Percentiles rank a stretch among this genome's conserved stretches.
Evolutionary conservation across 2,329 filamentous ascomycete genomes (phyloP).

Genomic region (Trichoderma sp.): DNA sequence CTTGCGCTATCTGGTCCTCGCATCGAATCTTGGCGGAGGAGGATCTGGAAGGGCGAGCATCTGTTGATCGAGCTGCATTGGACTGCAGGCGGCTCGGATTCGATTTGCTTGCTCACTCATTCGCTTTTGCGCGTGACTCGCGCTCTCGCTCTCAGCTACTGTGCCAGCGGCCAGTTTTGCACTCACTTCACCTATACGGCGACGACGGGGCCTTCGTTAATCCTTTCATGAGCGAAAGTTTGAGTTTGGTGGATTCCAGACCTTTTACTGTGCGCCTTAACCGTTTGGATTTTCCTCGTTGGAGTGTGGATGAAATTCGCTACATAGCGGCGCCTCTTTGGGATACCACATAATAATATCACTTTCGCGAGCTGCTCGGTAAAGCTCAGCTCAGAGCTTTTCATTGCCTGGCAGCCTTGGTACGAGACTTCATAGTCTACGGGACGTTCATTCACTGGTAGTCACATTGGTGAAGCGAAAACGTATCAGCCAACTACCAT

Average conservation of each 20-base stretch:
- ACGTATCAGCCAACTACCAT: background rate
- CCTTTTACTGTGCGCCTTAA: background rate
- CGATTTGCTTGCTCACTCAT: conserved; percentile 7
- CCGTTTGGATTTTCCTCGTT: background rate
- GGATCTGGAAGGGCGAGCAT: conserved; percentile 10
- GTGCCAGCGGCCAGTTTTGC: conserved; percentile 2
- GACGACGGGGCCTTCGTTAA: background rate
- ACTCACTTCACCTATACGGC: background rate
- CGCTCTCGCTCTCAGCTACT: conserved; percentile 15
- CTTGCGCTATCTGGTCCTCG: conserved; percentile 21
- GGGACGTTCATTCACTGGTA: background rate
- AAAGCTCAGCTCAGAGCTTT: background rate
- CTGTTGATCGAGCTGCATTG: conserved; percentile 22
- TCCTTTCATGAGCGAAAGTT: background rate
- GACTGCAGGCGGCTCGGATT: conserved; percentile 10
- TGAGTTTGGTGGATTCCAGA: background rate
- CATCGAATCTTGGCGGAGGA: conserved; percentile 7
- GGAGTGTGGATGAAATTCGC: conserved; percentile 13
- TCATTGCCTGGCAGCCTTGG: background rate
- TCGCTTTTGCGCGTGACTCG: conserved; percentile 24
- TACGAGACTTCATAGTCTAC: background rate
- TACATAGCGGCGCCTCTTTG: background rate
- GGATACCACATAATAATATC: background rate
- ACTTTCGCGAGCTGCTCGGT: conserved; percentile 4
- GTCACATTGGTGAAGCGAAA: background rate